Percentiles rank a stretch among this genome's conserved stretches.
phyloP scores from a whole-genome alignment of 2,329 filamentous ascomycete species.

The Neofusicoccum parvum region DNA sequence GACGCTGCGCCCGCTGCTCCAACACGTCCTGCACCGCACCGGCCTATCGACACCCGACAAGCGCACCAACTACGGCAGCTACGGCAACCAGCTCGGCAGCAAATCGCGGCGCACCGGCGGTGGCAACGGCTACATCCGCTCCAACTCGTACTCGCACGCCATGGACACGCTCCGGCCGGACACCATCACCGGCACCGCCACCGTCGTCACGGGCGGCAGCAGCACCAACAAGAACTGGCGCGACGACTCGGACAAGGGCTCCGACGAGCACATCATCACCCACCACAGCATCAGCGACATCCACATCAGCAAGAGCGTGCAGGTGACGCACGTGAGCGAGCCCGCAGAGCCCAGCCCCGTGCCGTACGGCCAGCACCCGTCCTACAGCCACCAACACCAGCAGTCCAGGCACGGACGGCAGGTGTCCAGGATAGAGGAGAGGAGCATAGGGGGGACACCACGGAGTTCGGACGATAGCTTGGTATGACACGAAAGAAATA shows the following conservation, averaged over 20 bases:
- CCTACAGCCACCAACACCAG: not conserved
- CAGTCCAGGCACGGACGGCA: not conserved
- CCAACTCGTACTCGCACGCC: conserved; percentile 1
- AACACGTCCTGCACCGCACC: conserved; percentile 29
- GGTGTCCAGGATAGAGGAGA: conserved; percentile 7
- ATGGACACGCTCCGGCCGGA: conserved; percentile 22
- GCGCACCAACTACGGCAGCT: conserved; percentile 12
- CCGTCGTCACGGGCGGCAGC: not conserved
- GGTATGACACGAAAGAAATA: not conserved
- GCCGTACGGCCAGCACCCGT: not conserved
- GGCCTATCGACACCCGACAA: conserved; percentile 26
- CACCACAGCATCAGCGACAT: not conserved
- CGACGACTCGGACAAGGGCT: conserved; percentile 15
- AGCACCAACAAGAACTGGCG: not conserved
- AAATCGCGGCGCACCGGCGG: not conserved
- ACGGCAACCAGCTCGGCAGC: conserved; percentile 1
- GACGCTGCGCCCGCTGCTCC: conserved; percentile 53
- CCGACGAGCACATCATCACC: conserved; percentile 14
- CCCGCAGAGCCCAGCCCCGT: not conserved
- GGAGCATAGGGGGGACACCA: not conserved
- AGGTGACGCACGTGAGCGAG: conserved; percentile 14
- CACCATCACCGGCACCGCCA: conserved; percentile 2
- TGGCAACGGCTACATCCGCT: conserved; percentile 24
- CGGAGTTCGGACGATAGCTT: conserved; percentile 7
- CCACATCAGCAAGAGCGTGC: conserved; percentile 18